Conservation (phyloP, 2,329 filamentous ascomycete species). For the Aureobasidium musti region DNA sequence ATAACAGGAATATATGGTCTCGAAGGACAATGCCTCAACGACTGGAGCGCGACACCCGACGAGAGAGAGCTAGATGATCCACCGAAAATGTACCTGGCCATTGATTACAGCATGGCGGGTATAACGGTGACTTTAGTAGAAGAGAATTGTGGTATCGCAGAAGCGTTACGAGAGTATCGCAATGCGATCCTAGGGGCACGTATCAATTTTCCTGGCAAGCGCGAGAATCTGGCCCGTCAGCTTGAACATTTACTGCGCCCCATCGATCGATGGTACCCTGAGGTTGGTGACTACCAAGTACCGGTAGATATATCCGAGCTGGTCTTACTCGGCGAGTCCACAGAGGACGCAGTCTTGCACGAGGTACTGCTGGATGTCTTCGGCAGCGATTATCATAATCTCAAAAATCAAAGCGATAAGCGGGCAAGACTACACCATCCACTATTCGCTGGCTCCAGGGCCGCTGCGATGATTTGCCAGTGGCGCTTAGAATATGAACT, state of each 20-base stretch:
- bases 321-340: conserved; percentile 3
- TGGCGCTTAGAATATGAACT: not conserved
- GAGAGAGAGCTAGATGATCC: not conserved
- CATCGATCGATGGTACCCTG: not conserved
- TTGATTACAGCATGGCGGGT: not conserved
- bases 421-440: not conserved
- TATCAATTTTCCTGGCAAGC: not conserved
- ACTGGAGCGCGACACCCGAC: not conserved
- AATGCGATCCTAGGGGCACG: not conserved
- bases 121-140: not conserved
- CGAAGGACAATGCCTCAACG: not conserved
- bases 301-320: not conserved
- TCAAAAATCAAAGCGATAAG: not conserved
- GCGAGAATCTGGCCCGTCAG: not conserved
- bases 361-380: not conserved
- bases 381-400: not conserved
- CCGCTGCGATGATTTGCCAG: not conserved
- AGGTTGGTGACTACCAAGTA: too few relatives aligned
- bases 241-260: not conserved
- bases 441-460: not conserved
- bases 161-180: not conserved
- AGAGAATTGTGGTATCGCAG: not conserved
- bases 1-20: not conserved
- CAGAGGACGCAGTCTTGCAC: not conserved
- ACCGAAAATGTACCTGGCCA: not conserved